Base-by-base conservation (phyloP, 2,329 filamentous ascomycete species). In the Monilinia fructicola region DNA sequence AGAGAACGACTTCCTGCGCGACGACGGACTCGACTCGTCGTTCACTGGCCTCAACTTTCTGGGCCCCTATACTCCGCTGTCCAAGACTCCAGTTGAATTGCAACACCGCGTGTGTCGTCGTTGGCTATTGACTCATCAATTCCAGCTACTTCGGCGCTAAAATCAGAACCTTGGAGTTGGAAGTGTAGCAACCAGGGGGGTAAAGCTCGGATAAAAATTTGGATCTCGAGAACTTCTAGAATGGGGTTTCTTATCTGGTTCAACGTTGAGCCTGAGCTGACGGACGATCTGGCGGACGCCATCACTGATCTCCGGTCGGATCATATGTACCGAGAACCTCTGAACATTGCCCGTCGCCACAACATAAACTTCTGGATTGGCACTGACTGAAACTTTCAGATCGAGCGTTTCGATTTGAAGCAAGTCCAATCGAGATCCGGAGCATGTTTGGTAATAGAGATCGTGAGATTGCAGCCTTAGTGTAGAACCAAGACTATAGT, bases 371-470 rank as follows among this genome's bases (percentile, higher is more conserved):
- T 97, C 90, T 0, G 93, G 93, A 4, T 91, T 88, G 6, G 94
- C 94, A 70, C 87, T 94, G 16, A 98, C 80, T 74, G 97, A 90
- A 0, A 91, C 80, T 74, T 94, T 97, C 66, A 97, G 78, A 74
- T 99, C 95, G 67, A 97, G 85, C 1, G 89, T 90, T 74, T 99
- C 94, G 0, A 90, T 96, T 46, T 93, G 87, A 3, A 98, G 84
- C 7, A 99, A 82, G 73, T 97, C 92, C 74, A 97, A 94, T 62
- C 92, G 89, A 68, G 88, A 87, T 6, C 93, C 91, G 12, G 87
- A 86, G 28, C 90, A 89, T 0, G 93, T 97, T 75, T 97, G 96
- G 76, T 99, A 99, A 77, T 98, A 99, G 0, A 99, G 83, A 70
- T 92, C 87, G 76, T 97, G 93, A 0, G 92, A 91, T 69, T 94